Conservation (phyloP, 257 asterid genomes). For the Solanum rostratum region DNA sequence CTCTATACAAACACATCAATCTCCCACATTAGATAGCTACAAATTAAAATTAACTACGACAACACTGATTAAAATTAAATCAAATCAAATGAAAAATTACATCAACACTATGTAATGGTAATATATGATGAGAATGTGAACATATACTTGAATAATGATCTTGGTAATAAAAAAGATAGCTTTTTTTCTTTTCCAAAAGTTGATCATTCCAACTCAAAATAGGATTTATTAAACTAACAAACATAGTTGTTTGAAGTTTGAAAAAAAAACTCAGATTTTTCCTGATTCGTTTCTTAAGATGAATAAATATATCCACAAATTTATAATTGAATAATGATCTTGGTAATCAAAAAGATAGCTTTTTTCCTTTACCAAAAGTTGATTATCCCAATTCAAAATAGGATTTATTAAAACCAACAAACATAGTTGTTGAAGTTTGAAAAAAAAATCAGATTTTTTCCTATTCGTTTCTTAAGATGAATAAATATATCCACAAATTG, state of each 20-base stretch:
- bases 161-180: neutral
- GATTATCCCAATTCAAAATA: neutral
- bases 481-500: neutral
- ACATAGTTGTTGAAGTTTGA: neutral
- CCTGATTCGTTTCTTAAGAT: neutral
- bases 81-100: neutral
- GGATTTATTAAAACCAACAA: neutral
- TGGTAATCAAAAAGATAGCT: neutral
- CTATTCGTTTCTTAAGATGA: neutral
- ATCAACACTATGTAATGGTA: neutral
- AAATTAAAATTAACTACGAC: neutral
- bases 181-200: neutral
- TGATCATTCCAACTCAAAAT: neutral
- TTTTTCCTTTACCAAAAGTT: neutral
- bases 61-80: neutral
- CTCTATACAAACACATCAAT: neutral
- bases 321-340: neutral
- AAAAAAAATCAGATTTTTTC: neutral
- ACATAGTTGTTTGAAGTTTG: neutral
- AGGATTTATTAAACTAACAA: neutral
- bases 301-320: neutral
- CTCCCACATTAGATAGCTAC: neutral
- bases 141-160: neutral
- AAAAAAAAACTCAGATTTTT: neutral
- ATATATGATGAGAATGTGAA: neutral